Conservation (phyloP, 1,284 basidiomycete species). For the Nidula niveotomentosa region DNA sequence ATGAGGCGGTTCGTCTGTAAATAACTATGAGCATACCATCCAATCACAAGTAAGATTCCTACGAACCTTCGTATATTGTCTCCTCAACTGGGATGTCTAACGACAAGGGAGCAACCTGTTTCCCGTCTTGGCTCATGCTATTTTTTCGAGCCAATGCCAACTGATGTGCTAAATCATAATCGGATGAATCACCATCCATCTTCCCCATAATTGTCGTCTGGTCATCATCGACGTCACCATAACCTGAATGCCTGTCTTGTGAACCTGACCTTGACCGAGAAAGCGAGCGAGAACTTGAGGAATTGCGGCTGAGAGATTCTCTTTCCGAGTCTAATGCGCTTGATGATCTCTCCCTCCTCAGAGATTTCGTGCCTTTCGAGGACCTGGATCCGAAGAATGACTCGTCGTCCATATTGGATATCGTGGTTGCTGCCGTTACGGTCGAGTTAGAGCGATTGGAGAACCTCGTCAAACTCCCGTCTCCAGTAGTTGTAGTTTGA, state of each 20-base stretch:
- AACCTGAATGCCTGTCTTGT: constrained; percentile 33
- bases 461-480: constrained; percentile 66
- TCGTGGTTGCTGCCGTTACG: constrained; percentile 60
- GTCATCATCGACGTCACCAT: constrained; percentile 46
- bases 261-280: constrained; percentile 42
- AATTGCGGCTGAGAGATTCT: constrained; percentile 27
- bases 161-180: constrained; percentile 70
- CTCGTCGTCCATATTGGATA: constrained; percentile 53
- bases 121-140: constrained; percentile 70
- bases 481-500: constrained; percentile 59
- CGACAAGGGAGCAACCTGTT: constrained; percentile 33
- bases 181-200: constrained; percentile 46
- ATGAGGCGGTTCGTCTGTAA: constrained; percentile 59
- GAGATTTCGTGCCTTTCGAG: constrained; percentile 53
- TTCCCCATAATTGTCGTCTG: constrained; percentile 31
- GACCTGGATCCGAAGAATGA: constrained; percentile 45
- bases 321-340: constrained; percentile 48
- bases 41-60: constrained; percentile 4
- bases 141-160: constrained; percentile 80
- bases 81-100: constrained; percentile 53
- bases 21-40: constrained; percentile 6
- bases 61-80: constrained; percentile 73
- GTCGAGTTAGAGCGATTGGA: constrained; percentile 72
- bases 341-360: constrained; percentile 58
- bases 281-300: constrained; percentile 31